phyloP scores from a whole-genome alignment of 2,329 filamentous ascomycete genomes.

The Alternaria metachromatica region DNA sequence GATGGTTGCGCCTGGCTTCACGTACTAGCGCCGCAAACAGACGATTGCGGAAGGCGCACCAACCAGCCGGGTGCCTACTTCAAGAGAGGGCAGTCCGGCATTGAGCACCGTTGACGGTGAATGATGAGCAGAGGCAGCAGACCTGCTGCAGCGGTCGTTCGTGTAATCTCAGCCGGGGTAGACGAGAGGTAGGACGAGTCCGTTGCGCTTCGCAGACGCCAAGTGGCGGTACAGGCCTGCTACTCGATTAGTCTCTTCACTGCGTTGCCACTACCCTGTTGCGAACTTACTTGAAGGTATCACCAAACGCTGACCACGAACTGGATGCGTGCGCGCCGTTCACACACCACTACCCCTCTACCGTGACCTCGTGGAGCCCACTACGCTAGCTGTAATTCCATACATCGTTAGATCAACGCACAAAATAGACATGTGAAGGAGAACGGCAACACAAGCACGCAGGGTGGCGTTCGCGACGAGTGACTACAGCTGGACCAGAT shows the following conservation, averaged over 20 bases:
- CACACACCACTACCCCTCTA: background rate
- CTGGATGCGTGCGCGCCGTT: slow-evolving; percentile 5
- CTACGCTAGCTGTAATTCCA: slow-evolving; percentile 3
- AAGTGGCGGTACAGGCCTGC: background rate
- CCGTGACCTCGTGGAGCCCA: slow-evolving; percentile 9
- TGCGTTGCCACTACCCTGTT: slow-evolving; percentile 1
- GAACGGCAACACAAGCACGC: background rate
- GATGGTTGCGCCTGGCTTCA: slow-evolving; percentile 17
- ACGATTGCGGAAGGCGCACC: slow-evolving; percentile 2
- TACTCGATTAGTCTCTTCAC: background rate
- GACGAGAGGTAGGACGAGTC: slow-evolving; percentile 1
- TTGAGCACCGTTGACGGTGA: background rate
- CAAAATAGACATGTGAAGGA: slow-evolving; percentile 5
- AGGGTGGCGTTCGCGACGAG: background rate
- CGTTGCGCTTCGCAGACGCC: background rate
- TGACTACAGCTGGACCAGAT: background rate
- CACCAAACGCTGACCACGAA: slow-evolving; percentile 8
- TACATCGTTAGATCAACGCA: background rate
- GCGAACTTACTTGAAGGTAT: slow-evolving; percentile 7
- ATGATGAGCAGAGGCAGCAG: background rate
- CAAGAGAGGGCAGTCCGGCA: background rate
- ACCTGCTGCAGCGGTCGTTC: background rate
- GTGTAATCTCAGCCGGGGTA: background rate
- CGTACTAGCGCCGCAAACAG: slow-evolving; percentile 17
- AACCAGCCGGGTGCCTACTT: background rate